These are phyloP conservation scores for Chaetothyriales sp. DNA, from an alignment of 2,329 filamentous ascomycete species.

Conservation along the genomic window DNA sequence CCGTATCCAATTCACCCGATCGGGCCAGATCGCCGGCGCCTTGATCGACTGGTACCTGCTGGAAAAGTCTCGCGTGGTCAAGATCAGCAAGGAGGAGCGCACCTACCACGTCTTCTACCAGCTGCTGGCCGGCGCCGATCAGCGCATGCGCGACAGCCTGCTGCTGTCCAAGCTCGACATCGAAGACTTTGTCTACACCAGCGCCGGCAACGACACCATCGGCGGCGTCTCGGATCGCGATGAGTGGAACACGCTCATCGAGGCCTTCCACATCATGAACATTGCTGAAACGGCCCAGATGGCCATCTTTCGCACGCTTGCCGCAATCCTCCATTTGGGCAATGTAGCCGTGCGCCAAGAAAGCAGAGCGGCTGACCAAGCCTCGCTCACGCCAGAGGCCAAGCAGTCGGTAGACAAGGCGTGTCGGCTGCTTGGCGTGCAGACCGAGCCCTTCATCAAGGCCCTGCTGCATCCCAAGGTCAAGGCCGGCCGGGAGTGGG, in stretches of 20 bases:
- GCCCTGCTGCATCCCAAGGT: constrained; percentile 84
- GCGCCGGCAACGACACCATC: constrained; percentile 82
- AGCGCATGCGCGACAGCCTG: constrained; percentile 59
- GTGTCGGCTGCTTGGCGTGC: constrained; percentile 72
- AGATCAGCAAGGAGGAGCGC: constrained; percentile 71
- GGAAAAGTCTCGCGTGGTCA: constrained; percentile 94
- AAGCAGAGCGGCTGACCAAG: constrained; percentile 81
- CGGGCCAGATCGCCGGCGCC: constrained; percentile 82
- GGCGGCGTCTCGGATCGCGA: constrained; percentile 76
- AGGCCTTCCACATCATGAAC: constrained; percentile 89
- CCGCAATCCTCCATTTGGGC: constrained; percentile 82
- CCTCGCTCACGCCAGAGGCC: constrained; percentile 62
- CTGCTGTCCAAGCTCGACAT: constrained; percentile 61
- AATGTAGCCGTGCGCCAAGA: constrained; percentile 86
- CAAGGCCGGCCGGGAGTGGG: constrained; percentile 93
- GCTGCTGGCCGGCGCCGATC: constrained; percentile 69
- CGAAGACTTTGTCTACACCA: constrained; percentile 83
- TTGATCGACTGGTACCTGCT: constrained; percentile 98
- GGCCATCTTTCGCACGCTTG: constrained; percentile 73
- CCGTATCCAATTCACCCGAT: constrained; percentile 80
- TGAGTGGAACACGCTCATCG: constrained; percentile 80
- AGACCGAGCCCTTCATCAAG: constrained; percentile 70
- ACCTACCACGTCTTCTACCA: constrained; percentile 99
- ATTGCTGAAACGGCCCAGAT: constrained; percentile 75
- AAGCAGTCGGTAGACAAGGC: constrained; percentile 63